Percentiles rank a stretch among this genome's conserved stretches.
These are phyloP conservation scores for Solanum hybrid DNA, from an alignment of 305 asterid species.

Conservation along the genomic window DNA sequence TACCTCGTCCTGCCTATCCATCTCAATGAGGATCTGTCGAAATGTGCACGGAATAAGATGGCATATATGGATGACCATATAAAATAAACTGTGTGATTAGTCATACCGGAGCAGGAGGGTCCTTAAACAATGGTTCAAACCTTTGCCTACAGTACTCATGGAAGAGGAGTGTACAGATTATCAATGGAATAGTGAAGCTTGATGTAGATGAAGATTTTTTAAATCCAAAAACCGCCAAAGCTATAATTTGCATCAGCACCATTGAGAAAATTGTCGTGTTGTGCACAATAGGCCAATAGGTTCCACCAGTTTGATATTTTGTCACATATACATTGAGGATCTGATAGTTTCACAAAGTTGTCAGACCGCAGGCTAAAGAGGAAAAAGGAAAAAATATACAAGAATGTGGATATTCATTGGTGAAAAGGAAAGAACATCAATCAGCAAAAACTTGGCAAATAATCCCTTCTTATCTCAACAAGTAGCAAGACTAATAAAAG, in stretches of 20 bases:
- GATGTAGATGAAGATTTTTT: constrained; percentile 30
- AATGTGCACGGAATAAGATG: neutral
- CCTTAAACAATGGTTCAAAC: constrained; percentile 22
- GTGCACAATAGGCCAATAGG: constrained; percentile 36
- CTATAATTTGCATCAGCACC: constrained; percentile 30
- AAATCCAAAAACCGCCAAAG: constrained; percentile 26
- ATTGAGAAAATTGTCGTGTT: constrained; percentile 29
- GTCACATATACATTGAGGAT: constrained; percentile 32
- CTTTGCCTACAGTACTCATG: constrained; percentile 31
- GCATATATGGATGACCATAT: neutral
- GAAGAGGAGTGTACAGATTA: constrained; percentile 27
- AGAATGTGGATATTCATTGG: neutral
- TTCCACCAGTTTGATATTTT: constrained; percentile 32
- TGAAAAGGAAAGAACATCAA: neutral
- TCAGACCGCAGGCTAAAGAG: neutral
- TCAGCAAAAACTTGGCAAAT: neutral
- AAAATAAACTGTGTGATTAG: neutral
- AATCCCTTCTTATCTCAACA: neutral
- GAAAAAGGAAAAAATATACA: neutral
- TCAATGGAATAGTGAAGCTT: constrained; percentile 22
- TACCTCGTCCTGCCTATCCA: constrained; percentile 14
- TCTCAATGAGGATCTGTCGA: constrained; percentile 13
- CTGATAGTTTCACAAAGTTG: constrained; percentile 12
- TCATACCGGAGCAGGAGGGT: constrained; percentile 28
- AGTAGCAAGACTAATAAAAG: neutral